A percentile compares a stretch with the other conserved stretches of the same genome.
Conservation (phyloP, 2,329 filamentous ascomycete genomes). For the Aspergillus candidus region DNA sequence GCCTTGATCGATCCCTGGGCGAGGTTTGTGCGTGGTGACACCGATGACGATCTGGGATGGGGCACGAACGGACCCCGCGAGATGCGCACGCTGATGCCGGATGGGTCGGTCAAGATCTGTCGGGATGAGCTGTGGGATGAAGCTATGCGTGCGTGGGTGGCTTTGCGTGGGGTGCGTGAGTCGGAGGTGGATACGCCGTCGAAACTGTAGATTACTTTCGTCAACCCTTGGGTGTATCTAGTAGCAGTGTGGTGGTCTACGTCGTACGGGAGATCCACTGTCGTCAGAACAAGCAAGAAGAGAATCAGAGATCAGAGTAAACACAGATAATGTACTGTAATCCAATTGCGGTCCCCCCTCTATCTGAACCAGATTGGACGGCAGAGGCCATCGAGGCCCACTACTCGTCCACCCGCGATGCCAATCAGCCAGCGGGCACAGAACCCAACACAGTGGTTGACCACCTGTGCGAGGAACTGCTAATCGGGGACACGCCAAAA, state of each 20-base stretch:
- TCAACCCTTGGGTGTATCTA: neutral
- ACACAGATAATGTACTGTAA: too few species aligned
- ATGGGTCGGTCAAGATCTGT: constrained; percentile 44
- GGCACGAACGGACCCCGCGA: constrained; percentile 24
- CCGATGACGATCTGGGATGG: constrained; percentile 21
- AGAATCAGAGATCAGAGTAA: too few species aligned
- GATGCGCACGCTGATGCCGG: constrained; percentile 40
- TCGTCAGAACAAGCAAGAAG: too few species aligned
- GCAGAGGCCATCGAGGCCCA: too few species aligned
- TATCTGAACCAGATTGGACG: too few species aligned
- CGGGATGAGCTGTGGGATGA: constrained; percentile 44
- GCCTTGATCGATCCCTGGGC: constrained; percentile 26
- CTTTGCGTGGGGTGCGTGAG: constrained; percentile 17
- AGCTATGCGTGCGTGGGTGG: constrained; percentile 45
- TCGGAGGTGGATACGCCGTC: constrained; percentile 1
- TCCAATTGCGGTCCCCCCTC: too few species aligned
- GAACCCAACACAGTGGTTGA: too few species aligned
- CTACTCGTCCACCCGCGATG: too few species aligned
- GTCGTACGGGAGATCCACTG: too few species aligned
- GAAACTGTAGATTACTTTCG: constrained; percentile 4
- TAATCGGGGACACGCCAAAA: too few species aligned
- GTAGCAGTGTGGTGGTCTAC: neutral
- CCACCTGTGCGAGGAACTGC: too few species aligned
- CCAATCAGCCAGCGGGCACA: too few species aligned
- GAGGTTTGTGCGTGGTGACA: constrained; percentile 22